These are phyloP conservation scores for Calamus simplicifolius DNA, from an alignment of 176 grass and related monocot genomes.

Conservation along the genomic window DNA sequence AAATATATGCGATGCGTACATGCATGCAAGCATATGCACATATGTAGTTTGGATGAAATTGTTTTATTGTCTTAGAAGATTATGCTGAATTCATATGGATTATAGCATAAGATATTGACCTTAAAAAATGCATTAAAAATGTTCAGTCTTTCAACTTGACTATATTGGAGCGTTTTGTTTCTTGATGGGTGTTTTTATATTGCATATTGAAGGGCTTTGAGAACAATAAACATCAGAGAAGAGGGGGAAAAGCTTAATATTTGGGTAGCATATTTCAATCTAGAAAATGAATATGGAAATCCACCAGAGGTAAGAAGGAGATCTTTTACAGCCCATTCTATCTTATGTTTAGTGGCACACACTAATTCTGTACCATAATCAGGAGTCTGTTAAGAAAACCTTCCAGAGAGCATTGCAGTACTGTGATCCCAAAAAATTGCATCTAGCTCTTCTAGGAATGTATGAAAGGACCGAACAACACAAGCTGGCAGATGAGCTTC, in stretches of 20 bases:
- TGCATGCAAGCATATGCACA: too few relatives aligned
- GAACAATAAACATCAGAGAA: constrained; percentile 75
- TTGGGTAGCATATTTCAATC: constrained; percentile 96
- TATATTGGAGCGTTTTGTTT: too few relatives aligned
- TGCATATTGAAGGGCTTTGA: constrained; percentile 56
- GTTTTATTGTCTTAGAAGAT: too few relatives aligned
- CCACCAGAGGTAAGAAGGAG: constrained; percentile 62
- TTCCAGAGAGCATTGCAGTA: constrained; percentile 91
- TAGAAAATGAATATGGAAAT: constrained; percentile 90
- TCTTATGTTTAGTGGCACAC: too few relatives aligned
- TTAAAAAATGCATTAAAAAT: too few relatives aligned
- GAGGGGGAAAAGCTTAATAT: constrained; percentile 89
- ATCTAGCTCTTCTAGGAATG: constrained; percentile 75
- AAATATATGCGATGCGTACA: too few relatives aligned
- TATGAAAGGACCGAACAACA: constrained; percentile 82
- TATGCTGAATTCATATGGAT: too few relatives aligned
- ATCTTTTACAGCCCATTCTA: neutral
- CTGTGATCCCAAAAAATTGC: constrained; percentile 78
- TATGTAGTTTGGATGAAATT: too few relatives aligned
- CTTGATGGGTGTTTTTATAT: neutral
- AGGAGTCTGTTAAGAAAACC: constrained; percentile 85
- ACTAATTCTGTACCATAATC: constrained; percentile 23
- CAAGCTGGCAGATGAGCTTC: constrained; percentile 59
- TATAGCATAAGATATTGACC: too few relatives aligned
- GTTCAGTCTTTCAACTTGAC: too few relatives aligned